Evolutionary conservation across 495 filamentous ascomycete genomes (phyloP), one percentile per base, ranked within the genome.

Genomic region (Glarea lozoyensis): DNA sequence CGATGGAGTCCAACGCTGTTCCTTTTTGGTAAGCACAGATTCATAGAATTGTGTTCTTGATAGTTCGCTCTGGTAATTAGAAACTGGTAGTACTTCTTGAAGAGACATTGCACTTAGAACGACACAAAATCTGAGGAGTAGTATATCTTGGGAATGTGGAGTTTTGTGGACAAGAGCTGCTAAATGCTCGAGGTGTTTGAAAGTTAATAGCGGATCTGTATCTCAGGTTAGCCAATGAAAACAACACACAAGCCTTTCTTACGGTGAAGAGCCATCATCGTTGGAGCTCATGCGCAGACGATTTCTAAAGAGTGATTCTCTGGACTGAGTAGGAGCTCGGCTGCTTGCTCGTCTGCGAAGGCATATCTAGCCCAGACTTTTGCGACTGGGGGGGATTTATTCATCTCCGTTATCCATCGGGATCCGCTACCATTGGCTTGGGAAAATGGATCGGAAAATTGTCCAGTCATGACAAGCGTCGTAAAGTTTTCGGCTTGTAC

Each of bases 381-480:
- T 16, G 25, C 30, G 20, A 12, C 16, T 19, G 22, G 19, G 20
- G 12, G 22, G 30, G 13, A 17, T 4, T 9, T 41, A 12, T 12
- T 4, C 19, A 12, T 41, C 23, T 16, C 19, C 10, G 5, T 9
- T 10, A 27, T 29, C 38, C 22, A 29, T 17, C 18, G 5, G 22
- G 12, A 16, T 41, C 38, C 22, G 9, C 23, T 18, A 41, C 15
- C 16, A n/a, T 23, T 29, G 11, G 19, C 19, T 41, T 17, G 25
- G 21, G 19, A 41, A 27, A 17, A 41, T n/a, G 10, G 20, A 25
- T 27, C 18, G 16, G 15, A 22, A 41, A 10, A 41, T 23, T n/a
- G 38, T 41, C 38, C 38, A 41, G 38, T 41, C 38, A 17, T 18
- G 12, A 29, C 38, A 41, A 41, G 38, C 38, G 10, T n/a, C 15